Evolutionary conservation across 108 stramenopile species (phyloP).

Genomic region (Skeletonema tropicum): DNA sequence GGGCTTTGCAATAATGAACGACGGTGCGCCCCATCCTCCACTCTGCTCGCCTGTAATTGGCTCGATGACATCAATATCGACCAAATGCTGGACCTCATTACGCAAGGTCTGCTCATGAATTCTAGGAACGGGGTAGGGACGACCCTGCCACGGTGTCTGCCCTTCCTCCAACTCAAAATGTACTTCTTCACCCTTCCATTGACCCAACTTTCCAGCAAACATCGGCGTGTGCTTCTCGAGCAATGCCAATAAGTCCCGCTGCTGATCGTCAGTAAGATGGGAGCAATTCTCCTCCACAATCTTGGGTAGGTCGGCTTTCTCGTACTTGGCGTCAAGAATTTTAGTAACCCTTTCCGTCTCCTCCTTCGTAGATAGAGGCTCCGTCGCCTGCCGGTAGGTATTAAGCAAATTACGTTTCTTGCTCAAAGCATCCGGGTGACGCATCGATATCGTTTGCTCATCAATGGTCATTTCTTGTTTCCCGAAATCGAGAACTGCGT

Average conservation of each 20-base stretch:
- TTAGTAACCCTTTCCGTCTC: not conserved
- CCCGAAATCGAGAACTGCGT: not conserved
- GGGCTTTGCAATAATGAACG: too few relatives aligned
- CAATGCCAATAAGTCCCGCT: not conserved
- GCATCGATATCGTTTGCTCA: not conserved
- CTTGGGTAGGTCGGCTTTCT: not conserved
- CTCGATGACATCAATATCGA: too few relatives aligned
- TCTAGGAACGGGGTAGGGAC: too few relatives aligned
- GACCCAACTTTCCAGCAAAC: too few relatives aligned
- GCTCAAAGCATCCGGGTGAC: not conserved
- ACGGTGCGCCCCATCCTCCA: too few relatives aligned
- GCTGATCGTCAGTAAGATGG: not conserved
- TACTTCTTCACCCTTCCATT: too few relatives aligned
- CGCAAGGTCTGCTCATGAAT: too few relatives aligned
- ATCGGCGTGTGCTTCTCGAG: too few relatives aligned
- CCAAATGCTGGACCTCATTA: too few relatives aligned
- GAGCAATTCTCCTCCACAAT: not conserved
- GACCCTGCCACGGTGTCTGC: too few relatives aligned
- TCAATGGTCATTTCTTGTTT: constrained; percentile 6
- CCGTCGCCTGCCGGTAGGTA: not conserved
- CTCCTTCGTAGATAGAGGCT: not conserved
- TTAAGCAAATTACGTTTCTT: not conserved
- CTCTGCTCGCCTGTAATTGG: too few relatives aligned
- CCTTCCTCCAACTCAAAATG: too few relatives aligned
- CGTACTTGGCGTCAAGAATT: not conserved